Evolutionary conservation across 2,329 filamentous ascomycete genomes (phyloP).

Genomic region (Hymenoscyphus fructigenus): DNA sequence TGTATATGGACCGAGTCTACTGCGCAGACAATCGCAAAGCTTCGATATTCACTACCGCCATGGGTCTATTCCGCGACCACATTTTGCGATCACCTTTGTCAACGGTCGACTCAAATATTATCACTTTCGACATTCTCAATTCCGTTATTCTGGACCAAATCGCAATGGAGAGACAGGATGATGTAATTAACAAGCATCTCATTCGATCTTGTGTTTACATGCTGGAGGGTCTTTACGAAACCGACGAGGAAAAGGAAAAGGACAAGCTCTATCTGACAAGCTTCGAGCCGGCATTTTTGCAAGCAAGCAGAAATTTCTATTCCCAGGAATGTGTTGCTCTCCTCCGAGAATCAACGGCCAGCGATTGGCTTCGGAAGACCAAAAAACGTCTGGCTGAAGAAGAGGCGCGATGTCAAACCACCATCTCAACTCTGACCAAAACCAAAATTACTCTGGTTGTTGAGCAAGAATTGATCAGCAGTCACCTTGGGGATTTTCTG

Average conservation of each 20-base stretch:
- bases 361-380: constrained; percentile 77
- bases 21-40: constrained; percentile 70
- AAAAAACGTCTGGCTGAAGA: constrained; percentile 77
- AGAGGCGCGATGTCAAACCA: constrained; percentile 76
- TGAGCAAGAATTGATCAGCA: constrained; percentile 75
- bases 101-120: constrained; percentile 42
- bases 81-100: constrained; percentile 65
- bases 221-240: constrained; percentile 85
- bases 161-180: constrained; percentile 86
- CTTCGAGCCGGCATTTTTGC: constrained; percentile 79
- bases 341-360: constrained; percentile 75
- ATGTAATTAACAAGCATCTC: constrained; percentile 79
- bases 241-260: constrained; percentile 71
- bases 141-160: constrained; percentile 87
- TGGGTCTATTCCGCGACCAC: constrained; percentile 84
- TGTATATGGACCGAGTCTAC: constrained; percentile 94
- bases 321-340: constrained; percentile 69
- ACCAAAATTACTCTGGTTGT: constrained; percentile 73
- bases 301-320: constrained; percentile 73
- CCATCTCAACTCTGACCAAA: constrained; percentile 71
- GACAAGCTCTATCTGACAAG: constrained; percentile 79
- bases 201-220: constrained; percentile 84
- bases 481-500: constrained; percentile 78
- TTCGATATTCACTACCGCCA: constrained; percentile 79
- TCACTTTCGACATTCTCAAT: constrained; percentile 74